Base-by-base conservation (phyloP, 2,329 filamentous ascomycete species). In the Verticillium klebahnii region DNA sequence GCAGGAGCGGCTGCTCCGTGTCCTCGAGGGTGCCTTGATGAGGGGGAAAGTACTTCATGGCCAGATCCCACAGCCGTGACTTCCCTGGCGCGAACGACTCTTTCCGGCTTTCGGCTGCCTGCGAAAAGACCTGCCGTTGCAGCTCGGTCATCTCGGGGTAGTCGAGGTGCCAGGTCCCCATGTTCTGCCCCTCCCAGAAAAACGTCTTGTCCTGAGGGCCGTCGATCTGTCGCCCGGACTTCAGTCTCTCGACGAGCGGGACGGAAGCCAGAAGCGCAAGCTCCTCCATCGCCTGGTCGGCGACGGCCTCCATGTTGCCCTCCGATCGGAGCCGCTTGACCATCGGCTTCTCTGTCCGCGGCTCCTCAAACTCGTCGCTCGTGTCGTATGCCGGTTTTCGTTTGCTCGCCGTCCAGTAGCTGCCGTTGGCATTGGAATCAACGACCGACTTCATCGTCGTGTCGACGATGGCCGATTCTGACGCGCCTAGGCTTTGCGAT, bases 71-170 rank as follows among this genome's bases (percentile, higher is more conserved):
- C 25, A 87, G 71, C 0, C 75, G 75, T 2, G 82, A 78, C 62
- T 78, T 78, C 2, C 80, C 81, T 2, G 81, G 82, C 0, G 73
- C 73, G 60, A 89, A 89, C 23, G 78, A 73, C 67, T 89, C 85
- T 1, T 77, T 76, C 37, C 82, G 76, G 0, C 74, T 73, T 36
- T 74, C 67, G 1, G 85, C 85, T 17, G 82, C 84, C n/a, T 78
- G 70, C 19, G 77, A 73, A 70, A 87, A 88, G 2, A 80, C 82
- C 37, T 82, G 78, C 61, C 82, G 81, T 64, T 89, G 85, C 7
- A 85, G 75, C 61, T 84, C 80, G 0, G 82, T 87, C 84, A 89
- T 88, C 64, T 86, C 82, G 0, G 86, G 86, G 66, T 89, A 89
- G 58, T 83, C 71, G 4, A 87, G 75, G 65, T 89, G 86, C 80